Conservation (phyloP, 2,329 filamentous ascomycete genomes). For the Aaosphaeria pasadenensis region DNA sequence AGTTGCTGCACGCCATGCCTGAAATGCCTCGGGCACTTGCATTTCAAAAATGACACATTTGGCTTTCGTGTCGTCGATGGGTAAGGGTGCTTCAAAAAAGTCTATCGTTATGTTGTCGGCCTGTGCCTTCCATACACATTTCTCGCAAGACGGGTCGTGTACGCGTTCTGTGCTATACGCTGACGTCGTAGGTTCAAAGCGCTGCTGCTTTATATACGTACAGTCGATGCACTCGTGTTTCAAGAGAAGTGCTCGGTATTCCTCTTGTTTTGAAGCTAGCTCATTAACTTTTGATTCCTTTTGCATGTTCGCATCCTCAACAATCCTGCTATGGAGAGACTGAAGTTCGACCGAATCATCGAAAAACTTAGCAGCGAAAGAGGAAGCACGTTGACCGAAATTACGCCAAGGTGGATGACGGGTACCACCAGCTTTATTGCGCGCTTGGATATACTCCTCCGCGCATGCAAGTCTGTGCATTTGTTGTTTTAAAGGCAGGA, state of each 20-base stretch:
- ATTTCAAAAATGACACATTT: slow-evolving; percentile 56
- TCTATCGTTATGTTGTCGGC: slow-evolving; percentile 44
- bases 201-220: not conserved
- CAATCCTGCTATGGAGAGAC: slow-evolving; percentile 35
- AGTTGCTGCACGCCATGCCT: slow-evolving; percentile 50
- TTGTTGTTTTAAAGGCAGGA: slow-evolving; percentile 45
- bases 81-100: slow-evolving; percentile 58
- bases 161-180: not conserved
- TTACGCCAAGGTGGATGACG: slow-evolving; percentile 32
- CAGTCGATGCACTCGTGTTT: not conserved
- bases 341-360: slow-evolving; percentile 44
- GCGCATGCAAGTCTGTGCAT: slow-evolving; percentile 46
- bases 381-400: slow-evolving; percentile 29
- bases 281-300: slow-evolving; percentile 18
- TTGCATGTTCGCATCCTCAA: slow-evolving; percentile 30
- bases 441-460: slow-evolving; percentile 47
- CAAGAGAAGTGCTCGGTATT: slow-evolving; percentile 12
- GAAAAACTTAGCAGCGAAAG: slow-evolving; percentile 51
- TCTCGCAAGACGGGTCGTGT: slow-evolving; percentile 12
- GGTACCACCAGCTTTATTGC: slow-evolving; percentile 16
- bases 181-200: too few relatives aligned
- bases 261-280: slow-evolving; percentile 6
- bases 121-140: slow-evolving; percentile 25
- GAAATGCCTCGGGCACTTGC: slow-evolving; percentile 38
- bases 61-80: slow-evolving; percentile 22